phyloP scores from a whole-genome alignment of 257 asterid species.

The Apocynum venetum region DNA sequence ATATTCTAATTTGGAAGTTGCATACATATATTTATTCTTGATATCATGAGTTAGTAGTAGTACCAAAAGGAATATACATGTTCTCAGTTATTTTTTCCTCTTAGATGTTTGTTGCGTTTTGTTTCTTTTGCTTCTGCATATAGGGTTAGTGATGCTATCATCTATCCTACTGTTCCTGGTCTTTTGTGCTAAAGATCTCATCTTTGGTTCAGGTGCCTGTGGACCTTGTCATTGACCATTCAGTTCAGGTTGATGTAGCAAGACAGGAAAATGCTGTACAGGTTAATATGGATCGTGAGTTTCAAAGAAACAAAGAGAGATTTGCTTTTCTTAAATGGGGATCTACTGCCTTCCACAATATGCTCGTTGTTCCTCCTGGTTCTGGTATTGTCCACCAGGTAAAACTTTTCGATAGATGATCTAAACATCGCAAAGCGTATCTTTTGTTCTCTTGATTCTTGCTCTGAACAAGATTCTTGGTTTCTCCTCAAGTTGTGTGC shows the following conservation, averaged over 20 bases:
- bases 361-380: slow-evolving; percentile 99
- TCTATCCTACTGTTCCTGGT: background rate
- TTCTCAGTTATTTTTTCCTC: background rate
- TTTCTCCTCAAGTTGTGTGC: background rate
- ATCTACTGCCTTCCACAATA: slow-evolving; percentile 73
- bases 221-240: slow-evolving; percentile 92
- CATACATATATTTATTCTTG: background rate
- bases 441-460: background rate
- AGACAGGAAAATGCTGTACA: slow-evolving; percentile 91
- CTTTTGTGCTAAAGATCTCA: background rate
- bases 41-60: background rate
- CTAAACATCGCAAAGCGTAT: background rate
- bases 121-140: background rate
- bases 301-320: slow-evolving; percentile 80
- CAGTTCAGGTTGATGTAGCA: slow-evolving; percentile 91
- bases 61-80: background rate
- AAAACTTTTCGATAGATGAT: slow-evolving; percentile 6
- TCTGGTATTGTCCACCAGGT: slow-evolving; percentile 98
- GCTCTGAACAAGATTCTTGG: background rate
- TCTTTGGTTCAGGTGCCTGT: slow-evolving; percentile 71
- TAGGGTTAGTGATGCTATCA: background rate
- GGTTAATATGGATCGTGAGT: slow-evolving; percentile 85
- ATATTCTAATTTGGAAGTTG: background rate
- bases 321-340: slow-evolving; percentile 97
- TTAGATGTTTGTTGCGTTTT: background rate